These are phyloP conservation scores for Ustilago nuda DNA, from an alignment of 1,284 basidiomycete species.

Conservation along the genomic window DNA sequence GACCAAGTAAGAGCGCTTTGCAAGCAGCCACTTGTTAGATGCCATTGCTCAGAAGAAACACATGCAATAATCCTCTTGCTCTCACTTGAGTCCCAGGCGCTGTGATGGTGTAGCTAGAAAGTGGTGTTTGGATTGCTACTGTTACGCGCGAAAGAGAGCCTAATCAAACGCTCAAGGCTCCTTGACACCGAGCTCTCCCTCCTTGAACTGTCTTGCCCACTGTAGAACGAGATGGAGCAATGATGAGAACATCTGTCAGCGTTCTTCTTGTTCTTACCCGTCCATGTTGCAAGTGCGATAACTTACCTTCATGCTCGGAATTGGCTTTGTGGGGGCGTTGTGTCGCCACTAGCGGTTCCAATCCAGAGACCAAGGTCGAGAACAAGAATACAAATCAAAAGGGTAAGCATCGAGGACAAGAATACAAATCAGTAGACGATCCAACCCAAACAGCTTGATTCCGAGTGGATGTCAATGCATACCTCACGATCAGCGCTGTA, in stretches of 20 bases:
- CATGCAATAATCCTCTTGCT: no score
- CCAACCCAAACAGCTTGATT: background rate
- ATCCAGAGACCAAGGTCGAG: background rate
- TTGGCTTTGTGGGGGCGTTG: slow-evolving; percentile 62
- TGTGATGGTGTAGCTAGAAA: background rate
- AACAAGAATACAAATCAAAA: no score
- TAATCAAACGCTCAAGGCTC: slow-evolving; percentile 42
- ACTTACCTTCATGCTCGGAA: slow-evolving; percentile 64
- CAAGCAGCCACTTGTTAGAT: no score
- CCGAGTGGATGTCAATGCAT: slow-evolving; percentile 33
- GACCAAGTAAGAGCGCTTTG: slow-evolving; percentile 10
- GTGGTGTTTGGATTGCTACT: slow-evolving; percentile 7
- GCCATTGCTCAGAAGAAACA: background rate
- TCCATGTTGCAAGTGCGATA: background rate
- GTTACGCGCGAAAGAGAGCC: no score
- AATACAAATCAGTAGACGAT: background rate
- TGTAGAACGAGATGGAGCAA: slow-evolving; percentile 9
- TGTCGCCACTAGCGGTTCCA: slow-evolving; percentile 60
- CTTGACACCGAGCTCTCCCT: slow-evolving; percentile 65
- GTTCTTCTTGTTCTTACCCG: no score
- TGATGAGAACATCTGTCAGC: no score
- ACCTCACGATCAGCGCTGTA: slow-evolving; percentile 73
- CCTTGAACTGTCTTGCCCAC: slow-evolving; percentile 68
- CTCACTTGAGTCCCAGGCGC: no score
- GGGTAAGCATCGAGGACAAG: no score